Conservation (phyloP, 192 early-diverging fungal genomes). For the Geranomyces michiganensis region DNA sequence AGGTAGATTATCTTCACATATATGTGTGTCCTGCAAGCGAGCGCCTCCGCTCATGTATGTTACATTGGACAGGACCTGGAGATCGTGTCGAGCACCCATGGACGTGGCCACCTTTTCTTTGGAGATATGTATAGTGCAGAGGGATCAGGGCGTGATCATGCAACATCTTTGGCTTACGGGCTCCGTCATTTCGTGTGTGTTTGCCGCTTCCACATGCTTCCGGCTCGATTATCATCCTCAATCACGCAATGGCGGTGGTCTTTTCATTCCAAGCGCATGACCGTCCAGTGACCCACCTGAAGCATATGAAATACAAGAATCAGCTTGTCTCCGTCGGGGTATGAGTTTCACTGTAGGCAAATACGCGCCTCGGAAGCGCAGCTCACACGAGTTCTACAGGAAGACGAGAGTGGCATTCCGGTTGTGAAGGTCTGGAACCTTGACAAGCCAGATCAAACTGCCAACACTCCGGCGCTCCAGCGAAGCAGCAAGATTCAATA, state of each 20-base stretch:
- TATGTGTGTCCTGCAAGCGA: too few species aligned
- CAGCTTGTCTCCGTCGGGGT: slow-evolving; percentile 80
- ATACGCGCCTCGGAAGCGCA: neutral
- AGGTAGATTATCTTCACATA: slow-evolving; percentile 43
- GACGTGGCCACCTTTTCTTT: slow-evolving; percentile 58
- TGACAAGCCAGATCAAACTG: slow-evolving; percentile 61
- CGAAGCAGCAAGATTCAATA: slow-evolving; percentile 72
- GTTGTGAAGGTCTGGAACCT: slow-evolving; percentile 83
- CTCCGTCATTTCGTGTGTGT: slow-evolving; percentile 3
- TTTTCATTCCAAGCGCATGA: slow-evolving; percentile 41
- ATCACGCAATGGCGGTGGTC: slow-evolving; percentile 39
- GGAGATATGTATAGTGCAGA: slow-evolving; percentile 36
- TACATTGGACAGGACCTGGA: slow-evolving; percentile 51
- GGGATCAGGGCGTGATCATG: neutral
- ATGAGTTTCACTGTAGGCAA: slow-evolving; percentile 39
- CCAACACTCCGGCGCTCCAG: slow-evolving; percentile 56
- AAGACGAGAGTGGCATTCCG: slow-evolving; percentile 54
- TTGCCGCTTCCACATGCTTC: slow-evolving; percentile 30
- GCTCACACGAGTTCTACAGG: slow-evolving; percentile 24
- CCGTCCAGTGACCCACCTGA: slow-evolving; percentile 79
- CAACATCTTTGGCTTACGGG: neutral
- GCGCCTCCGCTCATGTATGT: too few species aligned
- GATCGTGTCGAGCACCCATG: slow-evolving; percentile 47
- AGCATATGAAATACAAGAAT: slow-evolving; percentile 76
- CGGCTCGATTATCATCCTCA: slow-evolving; percentile 37